Percentiles rank a stretch among this genome's conserved stretches.
Conservation (phyloP, 169 alveolate species). For the Eimeria falciformis region DNA sequence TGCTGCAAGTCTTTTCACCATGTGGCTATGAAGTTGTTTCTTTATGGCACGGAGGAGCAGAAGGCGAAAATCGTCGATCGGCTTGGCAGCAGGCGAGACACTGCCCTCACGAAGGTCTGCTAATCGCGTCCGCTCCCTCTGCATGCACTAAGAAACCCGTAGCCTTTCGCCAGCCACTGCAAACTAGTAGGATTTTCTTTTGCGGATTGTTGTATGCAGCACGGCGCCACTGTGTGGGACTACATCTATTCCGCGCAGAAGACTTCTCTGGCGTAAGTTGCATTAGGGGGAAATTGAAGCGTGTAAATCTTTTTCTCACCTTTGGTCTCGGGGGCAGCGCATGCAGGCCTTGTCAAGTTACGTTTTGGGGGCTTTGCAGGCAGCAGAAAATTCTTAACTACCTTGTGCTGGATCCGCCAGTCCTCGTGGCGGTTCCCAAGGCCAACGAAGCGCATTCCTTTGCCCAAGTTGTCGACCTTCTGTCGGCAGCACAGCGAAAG, state of each 20-base stretch:
- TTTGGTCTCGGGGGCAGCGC: background rate
- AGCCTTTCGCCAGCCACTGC: background rate
- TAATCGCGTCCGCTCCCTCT: background rate
- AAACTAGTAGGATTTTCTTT: background rate
- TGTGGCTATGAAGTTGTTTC: conserved; percentile 43
- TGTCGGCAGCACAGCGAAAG: background rate
- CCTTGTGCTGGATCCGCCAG: conserved; percentile 43
- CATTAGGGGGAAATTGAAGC: background rate
- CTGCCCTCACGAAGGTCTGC: background rate
- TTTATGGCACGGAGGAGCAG: conserved; percentile 38
- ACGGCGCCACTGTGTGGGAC: conserved; percentile 69
- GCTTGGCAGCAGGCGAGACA: conserved; percentile 21
- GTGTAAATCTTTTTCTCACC: background rate
- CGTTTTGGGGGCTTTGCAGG: background rate
- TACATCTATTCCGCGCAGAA: conserved; percentile 38
- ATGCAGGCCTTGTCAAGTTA: background rate
- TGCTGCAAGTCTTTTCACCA: conserved; percentile 23
- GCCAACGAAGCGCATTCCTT: conserved; percentile 2
- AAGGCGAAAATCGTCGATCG: background rate
- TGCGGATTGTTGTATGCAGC: background rate
- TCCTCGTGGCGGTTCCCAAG: conserved; percentile 50
- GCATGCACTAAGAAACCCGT: background rate
- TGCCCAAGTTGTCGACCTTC: background rate
- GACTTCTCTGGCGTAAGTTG: background rate
- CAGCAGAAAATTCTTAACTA: conserved; percentile 41